Evolutionary conservation across 768 basidiomycete genomes (phyloP), one percentile per base, ranked within the genome.

Genomic region (Strobilomyces dryophilus): DNA sequence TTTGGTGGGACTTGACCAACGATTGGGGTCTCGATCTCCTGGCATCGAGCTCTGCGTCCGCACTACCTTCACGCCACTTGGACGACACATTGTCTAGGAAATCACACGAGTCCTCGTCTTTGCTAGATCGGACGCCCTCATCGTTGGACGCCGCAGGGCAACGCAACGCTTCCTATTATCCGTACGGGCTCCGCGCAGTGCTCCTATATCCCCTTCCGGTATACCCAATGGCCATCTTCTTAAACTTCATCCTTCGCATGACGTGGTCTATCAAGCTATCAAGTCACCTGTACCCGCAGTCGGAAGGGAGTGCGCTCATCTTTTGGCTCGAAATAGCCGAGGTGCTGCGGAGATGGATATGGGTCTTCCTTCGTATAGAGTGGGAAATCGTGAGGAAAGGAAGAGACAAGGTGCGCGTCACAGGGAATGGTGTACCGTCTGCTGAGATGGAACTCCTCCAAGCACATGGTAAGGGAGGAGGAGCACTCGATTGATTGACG

Each of bases 1-100:
- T 95, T 69, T 99, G 93, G 91, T 99, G 97, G 97, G 97, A 98
- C 71, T 80, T 98, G 40, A 93, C 92, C 45, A 91, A 95, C 67
- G 97, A 99, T 67, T 99, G 95, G 95, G 97, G 97, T 6, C 76
- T 99, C 50, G 81, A 84, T 42, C 72, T 98, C 40, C 73, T 98
- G 53, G 77, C 77, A 49, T 56, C 66, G 29, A 60, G 64, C 35
- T 55, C 67, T 60, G 21, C 73, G 27, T 69, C 79, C 42, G 62
- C 78, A 54, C 71, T 80, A 24, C 74, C 78, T 29, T 77, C 73
- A n/a, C 63, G 76, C 27, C 77, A 78, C 59, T 76, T 76, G 21
- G 70, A 54, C 42, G 45, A 54, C 8, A 42, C 58, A 37, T 59
- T 67, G 1, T 49, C 65, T 45, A 51, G 56, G 20, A 54, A 61